Base-by-base conservation (phyloP, 176 grass and related monocot species). In the Oryza meyeriana region DNA sequence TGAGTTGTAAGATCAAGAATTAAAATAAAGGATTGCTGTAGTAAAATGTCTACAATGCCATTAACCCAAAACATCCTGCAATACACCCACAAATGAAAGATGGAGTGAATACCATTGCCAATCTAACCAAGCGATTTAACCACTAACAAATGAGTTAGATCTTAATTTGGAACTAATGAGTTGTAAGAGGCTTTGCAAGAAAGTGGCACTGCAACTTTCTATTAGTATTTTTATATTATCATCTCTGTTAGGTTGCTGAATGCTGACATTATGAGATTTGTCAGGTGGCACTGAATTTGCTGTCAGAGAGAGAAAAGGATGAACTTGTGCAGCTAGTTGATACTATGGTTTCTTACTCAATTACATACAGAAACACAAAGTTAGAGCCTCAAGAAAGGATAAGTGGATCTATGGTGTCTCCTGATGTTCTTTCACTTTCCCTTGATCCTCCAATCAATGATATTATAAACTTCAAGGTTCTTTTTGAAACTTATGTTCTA, bases 291-390 rank as follows among this genome's bases (percentile, higher is more conserved):
- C 77, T 90, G 64, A 87, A 95, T 93, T 87, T 95, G 72, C 64
- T 92, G 39, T 95, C 91, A 39, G 85, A 95, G 69, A 95, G 89
- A 85, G 93, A 93, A 81, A 98, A 91, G 66, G 69, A 98, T 80
- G 90, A 95, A 42, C 85, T 95, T 17, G 72, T 72, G 74, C 79
- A 95, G 63, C 85, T 98, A 81, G 85, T 95, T 74, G 90, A 98
- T 91, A 93, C 96, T 22, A 98, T 98, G 93, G 90, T 95, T 79
- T 88, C 88, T 44, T 91, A 93, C 71, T 98, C 88, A 81, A 75
- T 98, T 79, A 91, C 88, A 57, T 98, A 95, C 76, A 98, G 45
- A 93, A 91, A 88, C 67, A 91, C 79, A 57, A 95, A 98, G 82
- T 61, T 58, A 69, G 85, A 76, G 12, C 67, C 85, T 79, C 82